These are phyloP conservation scores for Brettanomyces bruxellensis DNA, from an alignment of 805 yeast genomes.

Conservation along the genomic window DNA sequence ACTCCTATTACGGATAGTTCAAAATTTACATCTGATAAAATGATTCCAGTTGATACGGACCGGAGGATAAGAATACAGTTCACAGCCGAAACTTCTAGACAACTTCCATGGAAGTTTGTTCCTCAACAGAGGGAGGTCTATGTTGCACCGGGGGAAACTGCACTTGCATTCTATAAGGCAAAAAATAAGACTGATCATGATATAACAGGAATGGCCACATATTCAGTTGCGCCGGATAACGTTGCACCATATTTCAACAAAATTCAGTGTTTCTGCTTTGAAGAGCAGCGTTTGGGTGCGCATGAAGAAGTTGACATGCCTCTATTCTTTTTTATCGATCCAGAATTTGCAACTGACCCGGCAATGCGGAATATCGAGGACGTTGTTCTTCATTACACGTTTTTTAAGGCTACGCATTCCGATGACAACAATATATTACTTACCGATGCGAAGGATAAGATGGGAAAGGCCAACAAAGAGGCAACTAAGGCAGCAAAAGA, in stretches of 20 bases:
- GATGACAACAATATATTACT: constrained; percentile 17
- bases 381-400: constrained; percentile 84
- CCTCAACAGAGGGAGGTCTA: constrained; percentile 93
- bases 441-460: constrained; percentile 13
- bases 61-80: constrained; percentile 76
- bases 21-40: constrained; percentile 76
- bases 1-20: constrained; percentile 81
- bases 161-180: constrained; percentile 91
- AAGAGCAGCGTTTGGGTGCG: constrained; percentile 86
- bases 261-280: constrained; percentile 97
- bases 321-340: constrained; percentile 91
- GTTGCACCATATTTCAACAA: constrained; percentile 95
- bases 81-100: constrained; percentile 84
- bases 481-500: constrained; percentile 1
- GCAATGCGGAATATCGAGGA: constrained; percentile 85
- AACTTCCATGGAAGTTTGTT: constrained; percentile 88
- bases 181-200: constrained; percentile 79
- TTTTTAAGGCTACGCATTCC: constrained; percentile 54
- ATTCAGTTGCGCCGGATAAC: constrained; percentile 91
- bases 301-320: constrained; percentile 99
- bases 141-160: constrained; percentile 95
- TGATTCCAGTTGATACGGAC: constrained; percentile 80
- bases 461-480: constrained; percentile 2
- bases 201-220: constrained; percentile 97
- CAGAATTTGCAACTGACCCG: constrained; percentile 91